phyloP scores from a whole-genome alignment of 176 grass and related monocot genomes.

The Carex kokanica region DNA sequence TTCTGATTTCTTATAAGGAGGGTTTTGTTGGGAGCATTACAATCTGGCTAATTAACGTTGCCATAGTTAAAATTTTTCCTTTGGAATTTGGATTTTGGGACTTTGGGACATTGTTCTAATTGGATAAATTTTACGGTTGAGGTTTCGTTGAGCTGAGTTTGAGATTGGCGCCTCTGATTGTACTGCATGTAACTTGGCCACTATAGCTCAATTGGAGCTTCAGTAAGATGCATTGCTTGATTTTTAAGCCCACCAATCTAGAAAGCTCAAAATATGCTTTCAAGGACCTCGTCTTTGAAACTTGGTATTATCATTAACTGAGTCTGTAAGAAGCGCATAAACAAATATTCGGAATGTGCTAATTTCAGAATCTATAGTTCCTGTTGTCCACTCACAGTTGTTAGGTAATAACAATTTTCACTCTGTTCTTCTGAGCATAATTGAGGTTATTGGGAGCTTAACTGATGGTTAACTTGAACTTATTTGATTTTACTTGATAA shows the following conservation, averaged over 20 bases:
- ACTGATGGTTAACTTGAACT: not conserved
- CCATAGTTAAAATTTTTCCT: not conserved
- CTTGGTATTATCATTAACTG: not conserved
- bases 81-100: not conserved
- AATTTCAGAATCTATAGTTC: not conserved
- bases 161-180: not conserved
- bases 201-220: not conserved
- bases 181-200: not conserved
- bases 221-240: not conserved
- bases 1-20: not conserved
- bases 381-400: not conserved
- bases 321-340: not conserved
- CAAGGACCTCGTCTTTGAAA: not conserved
- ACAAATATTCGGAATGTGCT: not conserved
- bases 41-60: not conserved
- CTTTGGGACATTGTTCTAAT: not conserved
- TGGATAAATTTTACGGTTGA: not conserved
- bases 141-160: not conserved
- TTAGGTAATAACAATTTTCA: not conserved
- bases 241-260: not conserved
- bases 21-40: slow-evolving; percentile 2
- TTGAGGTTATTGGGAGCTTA: not conserved
- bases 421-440: not conserved
- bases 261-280: not conserved
- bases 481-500: not conserved